Conservation (phyloP, 2,329 filamentous ascomycete species). For the Fusarium praegraminearum region DNA sequence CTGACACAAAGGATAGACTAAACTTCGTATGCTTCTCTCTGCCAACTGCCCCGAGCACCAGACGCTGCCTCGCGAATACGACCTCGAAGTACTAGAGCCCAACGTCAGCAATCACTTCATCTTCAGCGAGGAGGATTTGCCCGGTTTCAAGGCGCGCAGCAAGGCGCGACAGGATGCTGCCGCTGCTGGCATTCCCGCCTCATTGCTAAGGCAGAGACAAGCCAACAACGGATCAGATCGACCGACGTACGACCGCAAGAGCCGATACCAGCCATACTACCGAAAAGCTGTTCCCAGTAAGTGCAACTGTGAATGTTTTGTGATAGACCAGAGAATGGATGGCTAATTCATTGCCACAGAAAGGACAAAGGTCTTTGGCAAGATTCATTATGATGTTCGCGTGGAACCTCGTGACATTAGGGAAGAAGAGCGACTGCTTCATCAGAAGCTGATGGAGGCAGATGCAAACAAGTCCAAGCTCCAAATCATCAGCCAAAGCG, state of each 20-base stretch:
- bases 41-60: conserved; percentile 75
- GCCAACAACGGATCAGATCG: conserved; percentile 55
- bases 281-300: conserved; percentile 80
- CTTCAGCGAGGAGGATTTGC: conserved; percentile 93
- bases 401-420: conserved; percentile 78
- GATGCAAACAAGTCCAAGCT: conserved; percentile 63
- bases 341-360: conserved; percentile 64
- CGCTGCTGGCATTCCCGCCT: conserved; percentile 69
- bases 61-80: conserved; percentile 87
- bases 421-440: conserved; percentile 74
- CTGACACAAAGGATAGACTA: conserved; percentile 45
- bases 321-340: background rate
- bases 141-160: conserved; percentile 62
- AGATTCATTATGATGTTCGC: conserved; percentile 80
- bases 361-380: conserved; percentile 80
- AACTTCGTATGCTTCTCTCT: conserved; percentile 74
- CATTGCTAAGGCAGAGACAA: conserved; percentile 61
- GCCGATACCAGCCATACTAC: conserved; percentile 69
- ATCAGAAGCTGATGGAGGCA: conserved; percentile 65
- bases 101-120: conserved; percentile 87
- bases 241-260: conserved; percentile 59
- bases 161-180: conserved; percentile 67
- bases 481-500: conserved; percentile 62
- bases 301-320: conserved; percentile 48
- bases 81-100: conserved; percentile 74